Evolutionary conservation across 192 early-diverging fungal species (phyloP), one percentile per base, ranked within the genome.

Genomic region (Coemansia sp.): DNA sequence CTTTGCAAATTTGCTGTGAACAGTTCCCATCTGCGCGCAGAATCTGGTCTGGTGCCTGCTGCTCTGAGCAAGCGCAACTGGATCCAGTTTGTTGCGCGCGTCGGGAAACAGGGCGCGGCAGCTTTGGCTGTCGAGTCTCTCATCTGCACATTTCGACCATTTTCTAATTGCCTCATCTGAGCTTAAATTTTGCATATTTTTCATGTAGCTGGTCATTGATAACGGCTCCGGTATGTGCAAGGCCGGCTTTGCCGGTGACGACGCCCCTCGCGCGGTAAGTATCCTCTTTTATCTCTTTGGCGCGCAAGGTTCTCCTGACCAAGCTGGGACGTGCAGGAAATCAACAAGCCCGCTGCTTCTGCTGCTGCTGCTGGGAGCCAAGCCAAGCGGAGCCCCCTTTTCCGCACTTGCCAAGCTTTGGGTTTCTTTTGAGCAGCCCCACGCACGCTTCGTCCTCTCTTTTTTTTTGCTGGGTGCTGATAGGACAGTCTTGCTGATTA

Each of bases 151-250:
- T 36, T 56, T 56, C 42, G 40, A 42, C 40, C 41, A 31, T 50
- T 20, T 52, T 48, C 52, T 37, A 55, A 57, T 50, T 40, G 46
- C 50, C 59, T 66, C 66, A 64, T 58, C 53, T 57, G 57, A 28
- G 3, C 47, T 47, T 58, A 28, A 20, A 45, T 60, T 26, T 51
- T 34, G 32, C 32, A 10, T 17, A 17, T n/a, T 39, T 39, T 47
- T 11, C 11, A 10, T 67, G 62, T 79, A 82, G 84, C 76, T 90
- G 71, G 91, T 92, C 66, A 90, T 93, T 70, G 91, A 93, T 80
- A 92, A 92, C 79, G 91, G 91, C 71, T 93, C 91, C 73, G 89
- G 91, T 73, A 93, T 93, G 90, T 93, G 90, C 84, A 93, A 93
- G 81, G 90, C 90, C 80, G 90, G 90, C 72, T 93, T 93, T 73